Evolutionary conservation across 2,329 filamentous ascomycete species (phyloP).

Genomic region (Anisogramma anomala): DNA sequence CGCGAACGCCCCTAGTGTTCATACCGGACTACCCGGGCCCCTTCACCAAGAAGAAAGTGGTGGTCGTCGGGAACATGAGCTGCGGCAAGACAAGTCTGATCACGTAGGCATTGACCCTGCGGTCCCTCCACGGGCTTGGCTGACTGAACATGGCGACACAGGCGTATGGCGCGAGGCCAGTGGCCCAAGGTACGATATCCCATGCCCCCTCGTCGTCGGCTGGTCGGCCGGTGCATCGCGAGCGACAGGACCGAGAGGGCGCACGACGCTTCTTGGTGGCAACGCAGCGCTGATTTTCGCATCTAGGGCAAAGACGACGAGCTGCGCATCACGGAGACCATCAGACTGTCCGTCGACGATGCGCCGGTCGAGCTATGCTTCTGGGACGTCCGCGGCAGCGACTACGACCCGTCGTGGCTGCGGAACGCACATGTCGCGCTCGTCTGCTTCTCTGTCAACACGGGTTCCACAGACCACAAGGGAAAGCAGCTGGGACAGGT

Average conservation of each 20-base stretch:
- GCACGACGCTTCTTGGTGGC: no score
- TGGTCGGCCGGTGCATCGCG: no score
- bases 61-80: conserved; percentile 13
- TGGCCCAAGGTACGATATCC: conserved; percentile 4
- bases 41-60: conserved; percentile 12
- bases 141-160: neutral
- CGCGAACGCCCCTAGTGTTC: conserved; percentile 10
- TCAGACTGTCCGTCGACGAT: conserved; percentile 11
- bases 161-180: conserved; percentile 9
- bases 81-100: conserved; percentile 14
- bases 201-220: neutral
- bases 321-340: conserved; percentile 3
- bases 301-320: conserved; percentile 3
- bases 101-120: conserved; percentile 7
- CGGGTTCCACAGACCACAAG: conserved; percentile 12
- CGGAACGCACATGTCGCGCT: conserved; percentile 10
- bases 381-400: conserved; percentile 14
- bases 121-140: neutral
- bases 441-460: conserved; percentile 13
- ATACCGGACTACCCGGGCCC: conserved; percentile 10
- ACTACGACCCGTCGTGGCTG: conserved; percentile 14
- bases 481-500: conserved; percentile 13
- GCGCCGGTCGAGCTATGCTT: conserved; percentile 10
- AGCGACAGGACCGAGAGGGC: no score
- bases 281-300: neutral